These are phyloP conservation scores for Drosera spatulata DNA, from an alignment of 179 eudicot species.

Conservation along the genomic window DNA sequence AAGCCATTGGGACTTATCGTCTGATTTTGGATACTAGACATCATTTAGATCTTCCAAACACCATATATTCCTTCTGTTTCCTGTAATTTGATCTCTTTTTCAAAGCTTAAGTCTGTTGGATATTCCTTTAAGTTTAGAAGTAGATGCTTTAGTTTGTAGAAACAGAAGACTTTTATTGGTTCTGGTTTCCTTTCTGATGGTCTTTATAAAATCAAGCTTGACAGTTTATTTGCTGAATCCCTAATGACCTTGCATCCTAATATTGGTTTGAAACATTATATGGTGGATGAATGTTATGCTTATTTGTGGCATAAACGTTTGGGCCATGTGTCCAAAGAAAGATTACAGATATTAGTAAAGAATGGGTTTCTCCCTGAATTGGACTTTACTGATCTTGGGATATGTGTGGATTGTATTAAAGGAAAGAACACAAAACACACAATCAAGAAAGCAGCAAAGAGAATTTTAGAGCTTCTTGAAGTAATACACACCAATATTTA, in stretches of 20 bases:
- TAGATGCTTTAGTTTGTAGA: constrained; percentile 6
- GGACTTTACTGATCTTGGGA: constrained; percentile 3
- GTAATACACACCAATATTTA: not conserved
- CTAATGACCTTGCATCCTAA: no score
- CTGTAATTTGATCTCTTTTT: constrained; percentile 3
- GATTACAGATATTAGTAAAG: constrained; percentile 1
- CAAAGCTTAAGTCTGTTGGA: no score
- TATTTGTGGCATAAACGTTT: constrained; percentile 6
- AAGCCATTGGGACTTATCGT: constrained; percentile 8
- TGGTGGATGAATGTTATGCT: not conserved
- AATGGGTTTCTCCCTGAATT: not conserved
- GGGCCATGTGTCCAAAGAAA: constrained; percentile 2
- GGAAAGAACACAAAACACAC: constrained; percentile 2
- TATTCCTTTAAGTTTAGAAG: constrained; percentile 3
- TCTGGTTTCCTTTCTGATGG: constrained; percentile 5
- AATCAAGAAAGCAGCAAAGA: constrained; percentile 1
- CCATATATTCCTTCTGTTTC: constrained; percentile 8
- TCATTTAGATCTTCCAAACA: constrained; percentile 8
- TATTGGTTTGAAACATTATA: no score
- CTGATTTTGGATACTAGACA: constrained; percentile 4
- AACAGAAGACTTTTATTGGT: constrained; percentile 1
- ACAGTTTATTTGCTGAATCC: no score
- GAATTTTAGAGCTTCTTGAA: not conserved
- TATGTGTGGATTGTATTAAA: no score
- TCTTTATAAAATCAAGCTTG: constrained; percentile 11